Percentiles rank a stretch among this genome's conserved stretches.
phyloP scores from a whole-genome alignment of 768 basidiomycete genomes.

The Cystobasidiopsis lactophilus region DNA sequence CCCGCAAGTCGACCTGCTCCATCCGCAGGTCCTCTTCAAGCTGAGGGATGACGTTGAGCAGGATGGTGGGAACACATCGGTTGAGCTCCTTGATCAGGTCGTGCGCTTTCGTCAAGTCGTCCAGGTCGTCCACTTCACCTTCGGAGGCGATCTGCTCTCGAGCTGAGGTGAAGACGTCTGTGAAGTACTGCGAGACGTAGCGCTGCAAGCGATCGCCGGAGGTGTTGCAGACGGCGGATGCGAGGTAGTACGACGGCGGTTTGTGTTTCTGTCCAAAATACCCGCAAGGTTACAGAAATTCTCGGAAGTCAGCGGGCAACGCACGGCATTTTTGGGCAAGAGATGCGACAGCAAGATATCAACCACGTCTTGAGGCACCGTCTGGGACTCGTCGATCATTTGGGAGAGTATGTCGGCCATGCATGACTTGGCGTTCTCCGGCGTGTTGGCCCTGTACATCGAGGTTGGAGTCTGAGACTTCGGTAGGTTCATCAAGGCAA shows the following conservation, averaged over 20 bases:
- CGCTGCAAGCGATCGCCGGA: slow-evolving; percentile 72
- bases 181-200: slow-evolving; percentile 72
- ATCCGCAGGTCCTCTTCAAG: slow-evolving; percentile 73
- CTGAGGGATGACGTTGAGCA: slow-evolving; percentile 78
- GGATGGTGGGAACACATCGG: slow-evolving; percentile 50
- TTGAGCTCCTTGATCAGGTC: slow-evolving; percentile 64
- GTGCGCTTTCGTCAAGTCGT: slow-evolving; percentile 56
- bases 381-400: slow-evolving; percentile 62
- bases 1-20: slow-evolving; percentile 41
- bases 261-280: slow-evolving; percentile 7
- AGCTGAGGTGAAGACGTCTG: slow-evolving; percentile 52
- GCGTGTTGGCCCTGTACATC: slow-evolving; percentile 36
- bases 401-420: slow-evolving; percentile 77
- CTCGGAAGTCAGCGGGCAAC: slow-evolving; percentile 19
- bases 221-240: slow-evolving; percentile 60
- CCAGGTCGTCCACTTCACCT: slow-evolving; percentile 28
- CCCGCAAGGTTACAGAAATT: not conserved
- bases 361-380: slow-evolving; percentile 55
- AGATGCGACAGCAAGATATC: slow-evolving; percentile 71
- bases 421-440: slow-evolving; percentile 63
- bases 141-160: slow-evolving; percentile 2
- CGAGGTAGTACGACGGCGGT: slow-evolving; percentile 43
- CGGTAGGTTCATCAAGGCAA: not conserved
- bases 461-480: too few relatives aligned
- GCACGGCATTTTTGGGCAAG: slow-evolving; percentile 44